A percentile compares a stretch with the other conserved stretches of the same genome.
phyloP scores from a whole-genome alignment of 768 basidiomycete genomes.

The Termitomyces sp. region DNA sequence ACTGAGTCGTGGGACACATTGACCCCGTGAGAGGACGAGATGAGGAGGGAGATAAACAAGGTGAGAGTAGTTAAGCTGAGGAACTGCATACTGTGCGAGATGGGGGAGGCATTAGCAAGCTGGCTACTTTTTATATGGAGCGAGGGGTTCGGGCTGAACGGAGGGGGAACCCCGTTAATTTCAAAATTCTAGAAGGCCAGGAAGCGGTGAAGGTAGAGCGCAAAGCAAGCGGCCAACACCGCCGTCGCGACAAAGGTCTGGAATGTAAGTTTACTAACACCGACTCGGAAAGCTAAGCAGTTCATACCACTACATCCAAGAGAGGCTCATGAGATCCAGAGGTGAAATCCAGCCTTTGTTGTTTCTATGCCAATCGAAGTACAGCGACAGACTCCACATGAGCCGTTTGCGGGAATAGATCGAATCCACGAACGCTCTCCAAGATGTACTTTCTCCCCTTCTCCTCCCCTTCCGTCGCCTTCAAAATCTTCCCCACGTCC shows the following conservation, averaged over 20 bases:
- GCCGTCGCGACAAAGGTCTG: not conserved
- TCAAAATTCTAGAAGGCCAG: not conserved
- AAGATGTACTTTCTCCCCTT: constrained; percentile 56
- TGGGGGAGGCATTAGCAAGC: not conserved
- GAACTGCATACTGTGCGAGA: constrained; percentile 22
- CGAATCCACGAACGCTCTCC: constrained; percentile 84
- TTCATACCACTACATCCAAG: not conserved
- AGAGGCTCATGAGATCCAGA: not conserved
- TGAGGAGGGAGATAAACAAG: constrained; percentile 15
- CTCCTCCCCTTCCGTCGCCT: constrained; percentile 30
- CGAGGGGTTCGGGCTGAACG: not conserved
- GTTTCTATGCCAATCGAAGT: constrained; percentile 37
- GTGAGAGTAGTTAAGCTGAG: constrained; percentile 16
- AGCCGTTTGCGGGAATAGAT: constrained; percentile 94
- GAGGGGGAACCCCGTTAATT: not conserved
- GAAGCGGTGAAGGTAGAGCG: not conserved
- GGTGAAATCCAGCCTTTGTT: not conserved
- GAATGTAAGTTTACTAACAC: not conserved
- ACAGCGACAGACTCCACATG: constrained; percentile 87
- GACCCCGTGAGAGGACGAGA: constrained; percentile 2
- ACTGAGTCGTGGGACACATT: constrained; percentile 28
- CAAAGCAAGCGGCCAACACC: not conserved
- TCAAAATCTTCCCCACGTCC: constrained; percentile 74
- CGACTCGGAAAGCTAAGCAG: not conserved
- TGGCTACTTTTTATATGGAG: not conserved